phyloP scores from a whole-genome alignment of 129 eudicot genomes.

The Cynara cardunculus region DNA sequence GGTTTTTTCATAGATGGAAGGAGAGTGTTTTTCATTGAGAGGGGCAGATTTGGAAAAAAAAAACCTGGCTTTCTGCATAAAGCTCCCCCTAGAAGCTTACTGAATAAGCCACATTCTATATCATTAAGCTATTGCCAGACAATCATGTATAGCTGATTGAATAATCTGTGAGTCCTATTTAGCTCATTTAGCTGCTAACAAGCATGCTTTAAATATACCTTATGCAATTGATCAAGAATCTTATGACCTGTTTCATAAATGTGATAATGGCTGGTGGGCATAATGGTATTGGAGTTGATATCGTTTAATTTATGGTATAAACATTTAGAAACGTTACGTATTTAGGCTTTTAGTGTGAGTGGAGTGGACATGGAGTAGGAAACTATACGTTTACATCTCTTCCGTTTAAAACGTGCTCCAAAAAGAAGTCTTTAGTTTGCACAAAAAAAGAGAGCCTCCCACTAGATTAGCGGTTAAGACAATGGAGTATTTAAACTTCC shows the following conservation, averaged over 20 bases:
- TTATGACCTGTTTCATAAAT: not conserved
- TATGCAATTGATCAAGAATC: not conserved
- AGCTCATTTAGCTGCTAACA: not conserved
- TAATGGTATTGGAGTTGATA: not conserved
- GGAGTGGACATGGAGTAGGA: not conserved
- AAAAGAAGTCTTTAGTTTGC: not conserved
- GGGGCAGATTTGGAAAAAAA: not conserved
- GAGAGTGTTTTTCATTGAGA: not conserved
- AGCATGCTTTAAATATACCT: not conserved
- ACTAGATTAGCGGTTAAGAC: not conserved
- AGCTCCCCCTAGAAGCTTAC: not conserved
- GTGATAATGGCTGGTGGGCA: not conserved
- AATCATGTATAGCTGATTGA: not conserved
- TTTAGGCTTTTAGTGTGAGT: not conserved
- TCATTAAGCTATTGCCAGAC: not conserved
- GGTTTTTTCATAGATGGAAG: not conserved
- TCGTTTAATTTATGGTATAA: not conserved
- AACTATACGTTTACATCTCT: not conserved
- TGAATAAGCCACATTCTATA: not conserved
- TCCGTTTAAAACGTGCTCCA: not conserved
- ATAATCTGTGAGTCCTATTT: not conserved
- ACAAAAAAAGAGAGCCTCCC: not conserved
- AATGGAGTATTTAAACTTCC: not conserved
- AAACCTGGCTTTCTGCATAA: not conserved
- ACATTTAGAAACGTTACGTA: not conserved